Evolutionary conservation across 148 eudicot species (phyloP).

Genomic region (Silene conica): DNA sequence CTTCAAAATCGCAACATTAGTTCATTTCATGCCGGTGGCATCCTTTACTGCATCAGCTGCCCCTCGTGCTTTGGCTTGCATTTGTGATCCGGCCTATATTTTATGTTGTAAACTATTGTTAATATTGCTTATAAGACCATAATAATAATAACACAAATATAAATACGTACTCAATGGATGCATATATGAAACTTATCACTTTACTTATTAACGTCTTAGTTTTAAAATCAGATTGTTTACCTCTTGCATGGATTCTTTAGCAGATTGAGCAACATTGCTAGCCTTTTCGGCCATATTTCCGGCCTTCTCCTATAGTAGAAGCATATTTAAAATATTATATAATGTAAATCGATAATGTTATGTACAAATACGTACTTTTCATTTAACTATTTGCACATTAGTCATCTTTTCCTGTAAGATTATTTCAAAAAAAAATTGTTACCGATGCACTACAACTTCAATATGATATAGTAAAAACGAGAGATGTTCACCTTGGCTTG

Average conservation of each 20-base stretch:
- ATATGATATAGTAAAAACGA: not conserved
- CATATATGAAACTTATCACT: too few relatives aligned
- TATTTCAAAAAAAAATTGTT: too few relatives aligned
- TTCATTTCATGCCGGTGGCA: slow-evolving; percentile 29
- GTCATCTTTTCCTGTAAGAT: too few relatives aligned
- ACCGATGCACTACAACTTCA: too few relatives aligned
- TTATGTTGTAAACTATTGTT: not conserved
- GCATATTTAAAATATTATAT: too few relatives aligned
- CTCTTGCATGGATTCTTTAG: slow-evolving; percentile 14
- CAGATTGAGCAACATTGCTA: slow-evolving; percentile 48
- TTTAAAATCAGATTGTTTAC: not conserved
- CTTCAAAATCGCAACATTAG: not conserved
- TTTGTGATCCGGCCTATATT: slow-evolving; percentile 44
- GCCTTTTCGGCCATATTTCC: slow-evolving; percentile 58
- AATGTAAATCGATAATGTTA: too few relatives aligned
- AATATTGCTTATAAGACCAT: not conserved
- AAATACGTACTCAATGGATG: too few relatives aligned
- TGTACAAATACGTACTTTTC: too few relatives aligned
- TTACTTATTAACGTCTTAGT: too few relatives aligned
- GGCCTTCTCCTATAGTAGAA: slow-evolving; percentile 46
- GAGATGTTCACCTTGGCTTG: slow-evolving; percentile 16
- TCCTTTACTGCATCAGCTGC: slow-evolving; percentile 50
- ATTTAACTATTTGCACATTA: too few relatives aligned
- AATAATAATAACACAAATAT: too few relatives aligned
- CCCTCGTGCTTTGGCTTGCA: slow-evolving; percentile 40